Percentiles rank a stretch among this genome's conserved stretches.
Conservation (phyloP, 305 asterid species). For the Fraxinus greggii region DNA sequence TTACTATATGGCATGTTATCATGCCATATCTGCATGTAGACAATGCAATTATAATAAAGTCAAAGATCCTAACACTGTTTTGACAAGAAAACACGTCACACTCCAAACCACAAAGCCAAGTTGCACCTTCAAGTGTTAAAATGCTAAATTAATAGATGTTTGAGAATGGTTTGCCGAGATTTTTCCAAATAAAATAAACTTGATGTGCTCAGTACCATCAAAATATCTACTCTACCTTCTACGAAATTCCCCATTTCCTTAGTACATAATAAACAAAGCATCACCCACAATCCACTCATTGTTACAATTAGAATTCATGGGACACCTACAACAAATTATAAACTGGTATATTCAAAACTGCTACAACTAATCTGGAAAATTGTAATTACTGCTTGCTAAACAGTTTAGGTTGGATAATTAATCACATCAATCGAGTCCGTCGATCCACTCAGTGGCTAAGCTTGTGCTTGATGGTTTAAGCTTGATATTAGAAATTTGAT, state of each 20-base stretch:
- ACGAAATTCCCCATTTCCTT: background rate
- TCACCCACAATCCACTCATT: background rate
- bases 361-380: background rate
- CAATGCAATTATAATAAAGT: background rate
- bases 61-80: background rate
- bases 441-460: background rate
- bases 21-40: constrained; percentile 79
- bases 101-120: constrained; percentile 10
- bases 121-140: constrained; percentile 12
- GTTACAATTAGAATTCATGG: background rate
- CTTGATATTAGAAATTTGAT: background rate
- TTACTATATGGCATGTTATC: constrained; percentile 90
- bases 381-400: background rate
- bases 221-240: background rate
- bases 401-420: background rate
- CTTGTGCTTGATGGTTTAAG: background rate
- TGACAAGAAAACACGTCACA: background rate
- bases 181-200: background rate
- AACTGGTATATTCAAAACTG: background rate
- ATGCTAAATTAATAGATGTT: constrained; percentile 2
- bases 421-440: background rate
- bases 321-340: background rate
- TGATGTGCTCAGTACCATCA: background rate
- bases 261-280: background rate
- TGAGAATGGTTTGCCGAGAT: background rate